phyloP scores from a whole-genome alignment of 805 yeast genomes.

The Candida ponderosae region DNA sequence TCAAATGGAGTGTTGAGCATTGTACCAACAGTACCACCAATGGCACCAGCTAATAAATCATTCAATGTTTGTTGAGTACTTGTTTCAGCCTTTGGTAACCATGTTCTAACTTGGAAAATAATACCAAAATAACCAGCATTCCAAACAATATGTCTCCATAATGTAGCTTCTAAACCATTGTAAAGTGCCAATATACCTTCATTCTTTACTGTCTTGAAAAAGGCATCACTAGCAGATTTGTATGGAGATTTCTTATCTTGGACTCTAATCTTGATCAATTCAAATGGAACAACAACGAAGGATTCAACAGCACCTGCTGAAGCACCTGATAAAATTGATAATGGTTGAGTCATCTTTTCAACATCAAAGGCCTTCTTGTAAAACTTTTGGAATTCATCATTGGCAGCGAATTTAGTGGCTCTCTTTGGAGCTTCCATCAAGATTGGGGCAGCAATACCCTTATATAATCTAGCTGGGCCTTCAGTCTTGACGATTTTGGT shows the following conservation, averaged over 20 bases:
- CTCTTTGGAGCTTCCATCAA: constrained; percentile 99
- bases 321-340: constrained; percentile 91
- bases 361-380: constrained; percentile 69
- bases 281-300: constrained; percentile 96
- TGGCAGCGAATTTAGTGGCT: constrained; percentile 97
- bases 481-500: constrained; percentile 78
- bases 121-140: constrained; percentile 97
- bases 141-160: constrained; percentile 97
- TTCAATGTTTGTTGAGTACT: constrained; percentile 71
- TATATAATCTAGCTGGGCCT: constrained; percentile 76
- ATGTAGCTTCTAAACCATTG: constrained; percentile 92
- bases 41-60: constrained; percentile 85
- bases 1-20: constrained; percentile 92
- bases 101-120: constrained; percentile 74
- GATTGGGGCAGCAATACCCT: constrained; percentile 94
- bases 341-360: constrained; percentile 62
- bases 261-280: constrained; percentile 86
- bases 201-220: constrained; percentile 56
- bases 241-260: constrained; percentile 83
- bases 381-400: constrained; percentile 90
- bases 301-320: constrained; percentile 98
- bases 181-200: constrained; percentile 83
- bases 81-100: constrained; percentile 72
- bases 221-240: constrained; percentile 79
- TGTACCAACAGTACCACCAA: constrained; percentile 98